Evolutionary conservation across 2,329 filamentous ascomycete genomes (phyloP).

Genomic region (Xylariaceae sp.): DNA sequence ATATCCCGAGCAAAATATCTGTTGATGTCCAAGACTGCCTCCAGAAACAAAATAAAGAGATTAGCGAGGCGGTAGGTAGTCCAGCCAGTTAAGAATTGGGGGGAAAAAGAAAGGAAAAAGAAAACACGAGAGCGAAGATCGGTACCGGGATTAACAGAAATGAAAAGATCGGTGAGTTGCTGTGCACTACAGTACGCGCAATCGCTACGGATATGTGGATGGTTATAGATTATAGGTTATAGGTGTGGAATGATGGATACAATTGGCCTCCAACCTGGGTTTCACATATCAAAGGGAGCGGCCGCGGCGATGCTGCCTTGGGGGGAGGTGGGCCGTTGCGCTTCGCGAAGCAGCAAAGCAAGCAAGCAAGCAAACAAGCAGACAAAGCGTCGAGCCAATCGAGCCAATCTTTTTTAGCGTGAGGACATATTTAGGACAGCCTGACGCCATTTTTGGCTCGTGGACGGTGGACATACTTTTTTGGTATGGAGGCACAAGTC

Average conservation of each 20-base stretch:
- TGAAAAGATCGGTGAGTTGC: constrained; percentile 10
- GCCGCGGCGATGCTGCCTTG: no score
- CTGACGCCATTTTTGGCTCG: no score
- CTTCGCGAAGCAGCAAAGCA: no score
- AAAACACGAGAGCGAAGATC: constrained; percentile 21
- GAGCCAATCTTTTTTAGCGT: no score
- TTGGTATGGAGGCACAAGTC: no score
- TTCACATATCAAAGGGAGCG: no score
- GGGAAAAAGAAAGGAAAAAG: no score
- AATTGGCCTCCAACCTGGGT: not conserved
- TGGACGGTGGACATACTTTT: no score
- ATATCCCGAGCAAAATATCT: constrained; percentile 28
- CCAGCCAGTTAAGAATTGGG: not conserved
- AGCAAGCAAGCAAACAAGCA: no score
- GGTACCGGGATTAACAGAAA: constrained; percentile 12
- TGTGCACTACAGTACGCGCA: not conserved
- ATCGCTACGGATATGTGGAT: not conserved
- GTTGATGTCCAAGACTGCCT: constrained; percentile 24
- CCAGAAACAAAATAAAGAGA: constrained; percentile 22
- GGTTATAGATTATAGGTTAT: no score
- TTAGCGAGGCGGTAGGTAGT: constrained; percentile 17
- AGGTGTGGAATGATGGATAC: not conserved
- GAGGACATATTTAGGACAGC: no score
- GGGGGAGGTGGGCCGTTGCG: no score
- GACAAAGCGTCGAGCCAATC: not conserved